Evolutionary conservation across 2,329 filamentous ascomycete genomes (phyloP).

Genomic region (Trichocomaceae sp.): DNA sequence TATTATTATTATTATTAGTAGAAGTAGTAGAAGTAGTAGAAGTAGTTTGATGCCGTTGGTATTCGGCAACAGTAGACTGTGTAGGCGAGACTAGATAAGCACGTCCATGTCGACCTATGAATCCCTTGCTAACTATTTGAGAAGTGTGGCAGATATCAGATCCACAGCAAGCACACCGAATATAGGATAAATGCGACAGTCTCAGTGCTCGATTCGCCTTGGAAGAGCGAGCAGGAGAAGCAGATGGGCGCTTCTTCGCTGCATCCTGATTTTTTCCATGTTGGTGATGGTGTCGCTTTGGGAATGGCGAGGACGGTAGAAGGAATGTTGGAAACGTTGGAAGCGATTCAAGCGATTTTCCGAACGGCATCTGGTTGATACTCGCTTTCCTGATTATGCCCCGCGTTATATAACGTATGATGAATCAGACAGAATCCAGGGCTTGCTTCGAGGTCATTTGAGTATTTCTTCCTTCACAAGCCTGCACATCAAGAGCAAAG

Average conservation of each 20-base stretch:
- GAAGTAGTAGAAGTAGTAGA: neutral
- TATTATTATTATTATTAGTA: neutral
- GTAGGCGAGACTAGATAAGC: constrained; percentile 52
- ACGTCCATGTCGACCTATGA: constrained; percentile 58
- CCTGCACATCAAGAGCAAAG: neutral
- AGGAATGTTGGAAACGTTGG: constrained; percentile 10
- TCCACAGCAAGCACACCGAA: constrained; percentile 55
- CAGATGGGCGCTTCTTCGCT: neutral
- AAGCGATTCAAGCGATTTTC: neutral
- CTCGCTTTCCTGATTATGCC: no score
- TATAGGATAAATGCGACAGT: constrained; percentile 43
- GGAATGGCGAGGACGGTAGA: constrained; percentile 39
- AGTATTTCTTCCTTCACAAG: neutral
- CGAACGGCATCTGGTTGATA: constrained; percentile 9
- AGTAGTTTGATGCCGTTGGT: constrained; percentile 11
- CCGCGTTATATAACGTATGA: neutral
- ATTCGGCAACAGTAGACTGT: neutral
- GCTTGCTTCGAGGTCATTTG: neutral
- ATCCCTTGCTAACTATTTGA: constrained; percentile 59
- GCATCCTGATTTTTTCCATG: neutral
- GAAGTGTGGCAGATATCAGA: constrained; percentile 53
- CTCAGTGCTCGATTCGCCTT: neutral
- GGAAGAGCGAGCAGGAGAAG: neutral
- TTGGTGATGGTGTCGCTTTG: constrained; percentile 18
- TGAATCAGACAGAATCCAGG: neutral